Evolutionary conservation across 371 early-diverging fungal species (phyloP), one percentile per base, ranked within the genome.

Genomic region (Lichtheimia ramosa): DNA sequence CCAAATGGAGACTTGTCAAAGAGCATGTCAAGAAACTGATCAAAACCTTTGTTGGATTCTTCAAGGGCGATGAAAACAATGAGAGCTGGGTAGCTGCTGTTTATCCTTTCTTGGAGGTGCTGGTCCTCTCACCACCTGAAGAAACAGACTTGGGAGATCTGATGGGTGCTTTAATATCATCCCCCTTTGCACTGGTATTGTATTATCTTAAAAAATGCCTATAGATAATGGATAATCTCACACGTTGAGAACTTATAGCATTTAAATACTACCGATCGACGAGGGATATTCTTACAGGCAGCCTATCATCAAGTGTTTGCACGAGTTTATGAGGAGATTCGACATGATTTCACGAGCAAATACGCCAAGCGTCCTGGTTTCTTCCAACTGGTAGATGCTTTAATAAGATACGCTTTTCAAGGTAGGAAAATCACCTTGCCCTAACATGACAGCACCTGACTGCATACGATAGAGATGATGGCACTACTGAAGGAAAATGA

Each of bases 281-380:
- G 10, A 34, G 34, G 34, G 1, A 6, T 34, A 34, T 34, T 34
- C 10, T 34, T 34, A 8, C 34, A 62, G 51, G 39, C 27, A 27
- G 56, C 54, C 5, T 62, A 50, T 21, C 41, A 21, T 15, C 55
- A 50, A 14, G 43, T 55, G 6, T 54, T 56, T 28, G 53, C 52
- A 28, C 54, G 62, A 10, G 25, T 62, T 2, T 62, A 56, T 51
- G 40, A n/a, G 8, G 56, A 59, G 92, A 96, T 97, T 68, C 92
- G 88, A 71, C 87, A 90, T 63, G 93, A 97, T 71, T 95, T 96
- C 80, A 82, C 89, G 6, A 96, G 95, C 60, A 94, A 84, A 73
- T 97, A 97, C 8, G 97, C 97, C 58, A 92, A 94, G 71, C 89
- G 98, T 23, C 79, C 86, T 54, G 91, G 90, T 10, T 94, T 97